Percentiles rank a stretch among this genome's conserved stretches.
Evolutionary conservation across 2,329 filamentous ascomycete genomes (phyloP).

Genomic region (Hysterium pulicare): DNA sequence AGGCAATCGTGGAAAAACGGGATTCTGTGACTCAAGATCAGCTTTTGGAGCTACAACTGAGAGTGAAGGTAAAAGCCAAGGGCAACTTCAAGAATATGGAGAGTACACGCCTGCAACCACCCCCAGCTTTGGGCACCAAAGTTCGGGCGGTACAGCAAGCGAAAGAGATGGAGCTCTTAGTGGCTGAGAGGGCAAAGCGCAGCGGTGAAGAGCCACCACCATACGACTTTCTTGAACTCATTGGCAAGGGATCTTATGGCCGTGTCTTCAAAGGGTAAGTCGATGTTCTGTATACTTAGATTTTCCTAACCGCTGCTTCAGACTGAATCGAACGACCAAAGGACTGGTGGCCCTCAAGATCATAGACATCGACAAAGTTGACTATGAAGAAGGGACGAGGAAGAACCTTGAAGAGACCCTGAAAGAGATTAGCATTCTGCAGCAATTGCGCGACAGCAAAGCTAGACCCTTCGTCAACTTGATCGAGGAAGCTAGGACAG

Average conservation of each 20-base stretch:
- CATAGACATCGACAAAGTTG: conserved; percentile 76
- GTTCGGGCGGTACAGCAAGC: conserved; percentile 66
- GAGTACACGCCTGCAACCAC: conserved; percentile 24
- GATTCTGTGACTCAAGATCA: not conserved
- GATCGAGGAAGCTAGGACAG: conserved; percentile 73
- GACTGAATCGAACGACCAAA: conserved; percentile 38
- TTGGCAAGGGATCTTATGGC: conserved; percentile 72
- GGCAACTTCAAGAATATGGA: conserved; percentile 24
- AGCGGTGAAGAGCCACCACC: conserved; percentile 59
- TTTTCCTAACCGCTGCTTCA: conserved; percentile 19
- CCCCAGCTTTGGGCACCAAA: conserved; percentile 43
- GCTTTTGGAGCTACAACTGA: not conserved
- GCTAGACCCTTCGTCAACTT: conserved; percentile 81
- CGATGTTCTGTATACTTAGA: conserved; percentile 8
- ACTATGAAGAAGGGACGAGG: conserved; percentile 46
- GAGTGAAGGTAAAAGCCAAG: not conserved
- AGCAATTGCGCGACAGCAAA: conserved; percentile 68
- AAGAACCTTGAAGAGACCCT: conserved; percentile 51
- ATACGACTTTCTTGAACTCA: conserved; percentile 68
- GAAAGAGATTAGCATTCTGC: conserved; percentile 64
- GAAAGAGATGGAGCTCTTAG: conserved; percentile 63
- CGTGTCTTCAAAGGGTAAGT: conserved; percentile 65
- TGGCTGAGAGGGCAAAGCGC: conserved; percentile 60
- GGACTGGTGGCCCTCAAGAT: conserved; percentile 74
- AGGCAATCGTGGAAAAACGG: no score